These are phyloP conservation scores for Xylaria sp. DNA, from an alignment of 495 filamentous ascomycete species.

Conservation along the genomic window DNA sequence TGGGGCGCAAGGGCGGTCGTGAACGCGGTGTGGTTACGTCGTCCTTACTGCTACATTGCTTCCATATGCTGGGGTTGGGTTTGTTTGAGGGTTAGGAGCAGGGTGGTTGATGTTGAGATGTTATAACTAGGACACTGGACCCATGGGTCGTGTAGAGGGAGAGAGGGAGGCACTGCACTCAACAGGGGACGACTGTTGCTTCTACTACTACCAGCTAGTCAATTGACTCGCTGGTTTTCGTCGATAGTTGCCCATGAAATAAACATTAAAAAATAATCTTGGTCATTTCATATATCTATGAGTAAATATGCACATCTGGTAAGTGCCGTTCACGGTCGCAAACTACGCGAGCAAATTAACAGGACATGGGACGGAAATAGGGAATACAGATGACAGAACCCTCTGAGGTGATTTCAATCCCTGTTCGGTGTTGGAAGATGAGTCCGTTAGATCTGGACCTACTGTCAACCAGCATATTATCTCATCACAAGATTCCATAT, in stretches of 20 bases:
- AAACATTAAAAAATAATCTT: background rate
- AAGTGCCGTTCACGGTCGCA: background rate
- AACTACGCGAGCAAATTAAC: background rate
- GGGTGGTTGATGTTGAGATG: background rate
- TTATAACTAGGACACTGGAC: background rate
- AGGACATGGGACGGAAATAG: background rate
- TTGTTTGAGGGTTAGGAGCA: background rate
- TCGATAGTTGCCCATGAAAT: constrained; percentile 7
- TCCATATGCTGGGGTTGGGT: background rate
- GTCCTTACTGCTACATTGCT: background rate
- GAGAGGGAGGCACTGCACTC: background rate
- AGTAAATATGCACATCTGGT: background rate
- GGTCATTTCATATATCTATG: background rate
- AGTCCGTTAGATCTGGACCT: background rate
- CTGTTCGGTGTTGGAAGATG: background rate
- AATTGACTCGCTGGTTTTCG: background rate
- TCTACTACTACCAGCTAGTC: background rate
- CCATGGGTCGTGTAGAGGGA: constrained; percentile 1
- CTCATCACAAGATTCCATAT: background rate
- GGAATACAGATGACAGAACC: background rate
- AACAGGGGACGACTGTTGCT: background rate
- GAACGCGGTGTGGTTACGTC: background rate
- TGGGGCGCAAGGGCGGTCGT: background rate
- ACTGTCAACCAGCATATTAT: background rate
- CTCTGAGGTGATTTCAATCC: background rate